A percentile compares a stretch with the other conserved stretches of the same genome.
These are phyloP conservation scores for Mycena maculata DNA, from an alignment of 768 basidiomycete genomes.

Conservation along the genomic window DNA sequence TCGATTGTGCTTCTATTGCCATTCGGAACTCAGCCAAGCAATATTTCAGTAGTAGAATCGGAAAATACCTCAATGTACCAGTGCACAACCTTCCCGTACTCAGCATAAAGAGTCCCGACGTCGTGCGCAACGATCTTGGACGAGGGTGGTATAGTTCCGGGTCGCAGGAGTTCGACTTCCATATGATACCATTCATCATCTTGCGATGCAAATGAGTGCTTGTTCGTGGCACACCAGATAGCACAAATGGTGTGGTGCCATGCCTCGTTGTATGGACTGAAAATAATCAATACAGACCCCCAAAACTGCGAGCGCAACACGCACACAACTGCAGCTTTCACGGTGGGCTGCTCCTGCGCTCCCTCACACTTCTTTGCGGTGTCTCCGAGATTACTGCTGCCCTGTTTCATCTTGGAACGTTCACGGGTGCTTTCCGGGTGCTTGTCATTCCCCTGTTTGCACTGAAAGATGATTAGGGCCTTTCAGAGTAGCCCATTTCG, in stretches of 20 bases:
- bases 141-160: conserved; percentile 35
- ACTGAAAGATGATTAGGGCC: conserved; percentile 1
- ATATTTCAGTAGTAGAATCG: not conserved
- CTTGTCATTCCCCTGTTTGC: not conserved
- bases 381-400: conserved; percentile 7
- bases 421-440: conserved; percentile 5
- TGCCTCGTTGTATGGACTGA: conserved; percentile 24
- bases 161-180: conserved; percentile 35
- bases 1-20: conserved; percentile 21
- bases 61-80: conserved; percentile 18
- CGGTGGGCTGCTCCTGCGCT: not conserved
- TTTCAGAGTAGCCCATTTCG: no score
- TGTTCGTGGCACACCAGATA: conserved; percentile 29
- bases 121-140: conserved; percentile 31
- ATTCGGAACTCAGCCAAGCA: not conserved
- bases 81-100: conserved; percentile 13
- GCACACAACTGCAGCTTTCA: not conserved
- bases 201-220: conserved; percentile 33
- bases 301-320: not conserved
- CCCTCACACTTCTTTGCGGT: conserved; percentile 12
- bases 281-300: conserved; percentile 6
- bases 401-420: conserved; percentile 13
- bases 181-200: conserved; percentile 30
- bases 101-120: conserved; percentile 16
- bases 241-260: conserved; percentile 33